Base-by-base conservation (phyloP, 1,284 basidiomycete genomes). In the Cryptococcus maquisensis region DNA sequence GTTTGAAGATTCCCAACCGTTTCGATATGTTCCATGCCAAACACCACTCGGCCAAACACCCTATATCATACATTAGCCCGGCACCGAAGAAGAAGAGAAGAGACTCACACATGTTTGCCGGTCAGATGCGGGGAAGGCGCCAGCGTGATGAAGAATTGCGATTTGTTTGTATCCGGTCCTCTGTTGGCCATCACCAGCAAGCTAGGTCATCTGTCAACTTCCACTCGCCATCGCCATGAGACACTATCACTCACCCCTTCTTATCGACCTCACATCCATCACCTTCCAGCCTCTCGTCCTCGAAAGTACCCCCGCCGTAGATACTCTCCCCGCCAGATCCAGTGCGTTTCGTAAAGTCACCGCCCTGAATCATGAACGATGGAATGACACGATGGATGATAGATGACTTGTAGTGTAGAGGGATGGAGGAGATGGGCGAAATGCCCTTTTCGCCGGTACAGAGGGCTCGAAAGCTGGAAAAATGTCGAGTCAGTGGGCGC, bases 341-440 rank as follows among this genome's bases (percentile, higher is more conserved):
- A 60, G 80, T 79, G 37, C 75, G 60, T 60, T 73, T 74, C 8
- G 81, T 82, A 65, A 82, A 83, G 68, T 83, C 82, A 49, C 87
- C 87, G 41, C 84, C 87, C 76, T 89, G 88, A 50, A 93, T 84
- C 92, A 95, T 95, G 74, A 95, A 94, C 59, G 84, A 81, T 21
- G 83, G 80, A 57, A 94, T 92, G 28, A 86, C 85, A 24, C 90
- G 81, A 67, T 92, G 90, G 16, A 92, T 79, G 44, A 84, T 83
- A 55, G 81, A 83, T 65, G 84, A 84, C 74, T 88, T 90, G 82
- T 92, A 96, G 74, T 86, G 86, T 3, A 95, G 80, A 3, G 86
- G 84, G 13, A 82, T 76, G 44, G 85, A 82, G 0, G 84, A 82
- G 32, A 80, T 70, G 2, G 78, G 75, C 0, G 86, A 87, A 1